Evolutionary conservation across 208 protist species (phyloP), one percentile per base, ranked within the genome.

Genomic region (Trypanosoma mega): DNA sequence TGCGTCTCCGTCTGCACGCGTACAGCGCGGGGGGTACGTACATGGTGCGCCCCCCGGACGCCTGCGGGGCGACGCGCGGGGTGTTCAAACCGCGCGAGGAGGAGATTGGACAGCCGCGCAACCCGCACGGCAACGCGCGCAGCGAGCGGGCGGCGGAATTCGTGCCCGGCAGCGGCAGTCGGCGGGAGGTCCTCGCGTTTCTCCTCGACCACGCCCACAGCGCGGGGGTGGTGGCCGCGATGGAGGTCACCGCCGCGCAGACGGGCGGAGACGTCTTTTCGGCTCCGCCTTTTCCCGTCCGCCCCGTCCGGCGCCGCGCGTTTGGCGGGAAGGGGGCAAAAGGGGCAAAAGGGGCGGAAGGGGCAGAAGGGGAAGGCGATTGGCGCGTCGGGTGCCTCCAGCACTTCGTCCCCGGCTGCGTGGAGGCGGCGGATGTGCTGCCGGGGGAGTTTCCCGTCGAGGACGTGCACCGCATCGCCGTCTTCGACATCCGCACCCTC

Each of bases 401-500:
- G 65, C 44, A 72, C 11, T 92, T 89, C 34, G 14, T 84, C 2
- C 78, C 72, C 0, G 69, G 48, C 60, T 82, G 76, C 43, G 41
- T 72, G 44, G 78, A 88, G 63, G 72, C 85, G 1, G 80, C 75
- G 8, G 80, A 88, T 53, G 62, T 82, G 49, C 66, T 83, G 14
- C 85, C 85, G 0, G 81, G 78, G 0, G 51, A 60, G 43, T 92
- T 89, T 52, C 31, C 55, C 65, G 67, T 72, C 0, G 76, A 88
- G n/a, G 69, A 82, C 51, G 79, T 86, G 23, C 85, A 87, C 39
- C 69, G 71, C 6, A 71, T 92, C n/a, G 85, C 76, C 18, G 75
- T 89, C 37, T 87, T 89, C 43, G 85, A 92, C 57, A 80, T 92
- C 44, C 79, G 85, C 43, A 80, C 76, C 16, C 63, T 92, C 6